These are phyloP conservation scores for Zoysia matrella DNA, from an alignment of 202 grass and related monocot genomes.

Conservation along the genomic window DNA sequence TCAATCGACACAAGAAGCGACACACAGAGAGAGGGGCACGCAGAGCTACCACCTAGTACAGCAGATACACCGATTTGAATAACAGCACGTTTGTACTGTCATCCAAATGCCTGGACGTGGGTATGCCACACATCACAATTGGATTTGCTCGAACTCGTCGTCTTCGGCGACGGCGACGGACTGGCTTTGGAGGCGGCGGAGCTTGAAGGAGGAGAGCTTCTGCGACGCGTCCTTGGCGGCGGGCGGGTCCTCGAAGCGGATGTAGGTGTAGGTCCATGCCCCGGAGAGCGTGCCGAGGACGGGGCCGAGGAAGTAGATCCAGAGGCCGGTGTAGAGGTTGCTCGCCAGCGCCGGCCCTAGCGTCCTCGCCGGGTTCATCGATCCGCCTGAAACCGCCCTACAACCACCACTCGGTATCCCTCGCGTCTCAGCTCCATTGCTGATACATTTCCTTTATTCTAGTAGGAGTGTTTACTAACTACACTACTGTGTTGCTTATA, in stretches of 20 bases:
- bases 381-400: constrained; percentile 96
- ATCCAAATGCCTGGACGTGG: too few species aligned
- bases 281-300: constrained; percentile 74
- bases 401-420: constrained; percentile 46
- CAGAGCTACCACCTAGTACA: neutral
- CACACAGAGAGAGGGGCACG: neutral
- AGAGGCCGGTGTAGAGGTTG: too few species aligned
- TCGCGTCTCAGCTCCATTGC: constrained; percentile 42
- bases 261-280: constrained; percentile 74
- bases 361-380: constrained; percentile 82
- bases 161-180: constrained; percentile 43
- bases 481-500: too few species aligned
- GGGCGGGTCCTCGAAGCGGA: constrained; percentile 57
- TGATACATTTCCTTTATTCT: neutral
- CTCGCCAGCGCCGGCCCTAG: too few species aligned
- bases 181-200: constrained; percentile 86
- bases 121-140: constrained; percentile 12
- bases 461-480: too few species aligned
- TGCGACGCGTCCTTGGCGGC: constrained; percentile 32
- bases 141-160: constrained; percentile 48
- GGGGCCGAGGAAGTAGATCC: too few species aligned
- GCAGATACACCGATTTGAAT: neutral
- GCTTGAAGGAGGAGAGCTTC: constrained; percentile 91
- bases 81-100: neutral
- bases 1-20: constrained; percentile 7